Base-by-base conservation (phyloP, 1,139 yeast genomes). In the Geotrichum reessii region DNA sequence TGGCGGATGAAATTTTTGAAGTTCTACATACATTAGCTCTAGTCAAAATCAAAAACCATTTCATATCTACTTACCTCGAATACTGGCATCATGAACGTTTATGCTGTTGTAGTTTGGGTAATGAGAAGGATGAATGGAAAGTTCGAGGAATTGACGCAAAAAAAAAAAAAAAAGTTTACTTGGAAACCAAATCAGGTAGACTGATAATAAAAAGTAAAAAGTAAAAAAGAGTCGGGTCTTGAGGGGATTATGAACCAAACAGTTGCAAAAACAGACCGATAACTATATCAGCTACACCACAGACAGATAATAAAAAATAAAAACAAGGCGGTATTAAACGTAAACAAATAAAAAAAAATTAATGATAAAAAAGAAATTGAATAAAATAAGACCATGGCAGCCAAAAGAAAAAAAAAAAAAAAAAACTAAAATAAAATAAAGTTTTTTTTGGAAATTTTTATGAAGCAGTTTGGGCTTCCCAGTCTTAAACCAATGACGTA, bases 1-100 rank as follows among this genome's bases (percentile, higher is more conserved):
- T 57, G 59, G 25, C 59, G 59, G 17, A 57, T 52, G 42, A 57
- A 57, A 51, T 57, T 52, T 49, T 33, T 51, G 12, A 57, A 47
- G 48, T 57, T 57, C 59, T 56, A n/a, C 47, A 31, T 19, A 50
- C 12, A 14, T 37, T 21, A 24, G 47, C 6, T 19, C 12, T 8
- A 12, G n/a, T 3, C 27, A n/a, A 21, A 14, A 11, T 3, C 47
- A 50, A 22, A 3, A 22, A 3, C 49, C 11, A 37, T 14, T 1
- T 2, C 27, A 19, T 1, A 37, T 11, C 12, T 19, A 53, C 59
- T 44, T 47, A 57, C 59, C 14, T 53, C 57, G 40, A 57, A 57
- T 44, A 57, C 55, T 7, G 59, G 57, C 59, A 57, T 57, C 17
- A n/a, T 53, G 31, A 14, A 8, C 6, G 42, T 40, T 28, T 31